Conservation (phyloP, 306 rosid genomes). For the Begonia masoniana region DNA sequence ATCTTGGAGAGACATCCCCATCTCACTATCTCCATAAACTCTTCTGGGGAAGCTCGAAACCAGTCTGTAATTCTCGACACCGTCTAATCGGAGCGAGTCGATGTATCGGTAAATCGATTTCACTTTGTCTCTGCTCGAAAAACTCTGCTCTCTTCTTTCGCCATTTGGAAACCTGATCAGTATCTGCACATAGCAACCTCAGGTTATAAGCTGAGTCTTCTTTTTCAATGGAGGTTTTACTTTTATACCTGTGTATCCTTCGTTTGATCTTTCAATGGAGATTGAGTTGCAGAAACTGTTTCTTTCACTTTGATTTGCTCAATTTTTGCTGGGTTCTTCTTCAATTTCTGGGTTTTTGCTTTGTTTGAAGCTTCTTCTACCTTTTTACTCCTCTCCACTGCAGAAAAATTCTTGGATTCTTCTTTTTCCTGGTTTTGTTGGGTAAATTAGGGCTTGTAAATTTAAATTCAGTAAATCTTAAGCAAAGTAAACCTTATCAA, state of each 20-base stretch:
- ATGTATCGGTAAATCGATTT: constrained; percentile 55
- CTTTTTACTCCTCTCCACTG: constrained; percentile 24
- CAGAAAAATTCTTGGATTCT: constrained; percentile 16
- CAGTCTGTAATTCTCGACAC: constrained; percentile 45
- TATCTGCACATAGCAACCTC: constrained; percentile 23
- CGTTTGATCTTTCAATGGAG: constrained; percentile 25
- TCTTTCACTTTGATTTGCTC: constrained; percentile 19
- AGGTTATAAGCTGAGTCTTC: constrained; percentile 11
- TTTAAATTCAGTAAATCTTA: too few relatives aligned
- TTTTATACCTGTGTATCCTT: constrained; percentile 35
- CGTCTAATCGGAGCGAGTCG: constrained; percentile 42
- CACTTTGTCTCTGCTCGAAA: constrained; percentile 47
- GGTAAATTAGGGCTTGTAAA: too few relatives aligned
- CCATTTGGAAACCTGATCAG: constrained; percentile 81
- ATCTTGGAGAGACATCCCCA: constrained; percentile 65
- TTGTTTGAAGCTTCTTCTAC: constrained; percentile 19
- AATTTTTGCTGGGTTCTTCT: constrained; percentile 16
- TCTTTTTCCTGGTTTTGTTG: constrained; percentile 30
- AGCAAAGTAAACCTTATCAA: constrained; percentile 37
- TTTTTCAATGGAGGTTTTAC: not conserved
- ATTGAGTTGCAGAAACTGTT: constrained; percentile 12
- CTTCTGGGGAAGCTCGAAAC: constrained; percentile 70
- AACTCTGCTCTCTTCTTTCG: constrained; percentile 62
- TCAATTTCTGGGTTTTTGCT: constrained; percentile 25
- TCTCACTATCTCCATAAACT: constrained; percentile 52